Conservation (phyloP, 805 yeast species). For the Wickerhamiella vanderwaltii region DNA sequence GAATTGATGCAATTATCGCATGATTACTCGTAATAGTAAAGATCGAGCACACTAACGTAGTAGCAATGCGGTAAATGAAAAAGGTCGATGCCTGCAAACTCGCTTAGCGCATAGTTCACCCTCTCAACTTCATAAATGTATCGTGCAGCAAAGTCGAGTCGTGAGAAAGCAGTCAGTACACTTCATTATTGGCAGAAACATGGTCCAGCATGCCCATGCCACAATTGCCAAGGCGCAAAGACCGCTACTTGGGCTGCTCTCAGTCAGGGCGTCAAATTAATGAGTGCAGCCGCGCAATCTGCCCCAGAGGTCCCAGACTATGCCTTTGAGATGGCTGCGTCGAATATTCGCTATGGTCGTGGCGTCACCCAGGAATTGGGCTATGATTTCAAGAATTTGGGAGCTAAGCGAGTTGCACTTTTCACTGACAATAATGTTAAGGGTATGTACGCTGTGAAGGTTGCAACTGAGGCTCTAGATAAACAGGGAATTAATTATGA, state of each 20-base stretch:
- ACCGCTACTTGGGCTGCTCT: constrained; percentile 11
- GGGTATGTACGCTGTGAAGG: constrained; percentile 24
- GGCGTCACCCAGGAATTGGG: constrained; percentile 32
- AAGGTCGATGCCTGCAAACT: no score
- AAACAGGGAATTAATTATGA: constrained; percentile 27
- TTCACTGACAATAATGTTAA: constrained; percentile 29
- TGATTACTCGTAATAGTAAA: no score
- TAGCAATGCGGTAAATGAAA: no score
- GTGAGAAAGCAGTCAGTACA: constrained; percentile 10
- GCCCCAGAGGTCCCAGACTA: constrained; percentile 23
- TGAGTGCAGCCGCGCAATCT: constrained; percentile 8
- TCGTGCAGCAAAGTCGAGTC: constrained; percentile 9
- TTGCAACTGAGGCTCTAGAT: constrained; percentile 28
- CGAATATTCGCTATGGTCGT: constrained; percentile 31
- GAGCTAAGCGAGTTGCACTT: constrained; percentile 27
- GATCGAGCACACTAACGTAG: no score
- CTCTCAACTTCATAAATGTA: no score
- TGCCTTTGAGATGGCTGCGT: constrained; percentile 32
- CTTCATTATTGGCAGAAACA: constrained; percentile 20
- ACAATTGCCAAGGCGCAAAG: constrained; percentile 22
- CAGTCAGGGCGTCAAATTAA: constrained; percentile 7
- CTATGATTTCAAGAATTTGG: constrained; percentile 28
- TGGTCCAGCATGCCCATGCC: constrained; percentile 29
- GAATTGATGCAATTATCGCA: no score
- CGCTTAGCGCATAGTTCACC: no score